Conservation (phyloP, 768 basidiomycete species). For the Pleurotus tuber-regium region DNA sequence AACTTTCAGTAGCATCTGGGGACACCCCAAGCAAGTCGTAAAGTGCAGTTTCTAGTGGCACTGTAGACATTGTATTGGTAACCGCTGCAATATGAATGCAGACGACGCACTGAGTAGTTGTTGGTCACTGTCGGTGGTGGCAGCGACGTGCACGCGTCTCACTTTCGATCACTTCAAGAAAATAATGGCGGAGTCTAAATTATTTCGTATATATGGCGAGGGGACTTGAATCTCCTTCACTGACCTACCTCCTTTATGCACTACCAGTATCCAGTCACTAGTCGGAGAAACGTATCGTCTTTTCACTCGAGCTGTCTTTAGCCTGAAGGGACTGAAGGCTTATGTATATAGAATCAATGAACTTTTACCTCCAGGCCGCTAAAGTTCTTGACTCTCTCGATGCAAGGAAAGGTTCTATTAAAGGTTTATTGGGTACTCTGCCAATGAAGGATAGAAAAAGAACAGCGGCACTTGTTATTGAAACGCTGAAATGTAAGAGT, state of each 20-base stretch:
- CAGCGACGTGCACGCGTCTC: slow-evolving; percentile 5
- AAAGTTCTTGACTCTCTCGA: slow-evolving; percentile 82
- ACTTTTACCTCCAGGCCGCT: slow-evolving; percentile 93
- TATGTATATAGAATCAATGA: slow-evolving; percentile 58
- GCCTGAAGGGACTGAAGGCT: slow-evolving; percentile 18
- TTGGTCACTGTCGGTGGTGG: not conserved
- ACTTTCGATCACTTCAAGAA: slow-evolving; percentile 3
- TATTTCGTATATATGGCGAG: not conserved
- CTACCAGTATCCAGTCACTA: not conserved
- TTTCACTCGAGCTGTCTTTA: slow-evolving; percentile 8
- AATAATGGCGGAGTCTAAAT: slow-evolving; percentile 5
- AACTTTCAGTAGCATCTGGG: slow-evolving; percentile 71
- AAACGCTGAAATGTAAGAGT: slow-evolving; percentile 89
- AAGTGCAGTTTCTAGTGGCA: slow-evolving; percentile 75
- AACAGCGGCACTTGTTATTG: slow-evolving; percentile 84
- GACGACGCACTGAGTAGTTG: slow-evolving; percentile 1
- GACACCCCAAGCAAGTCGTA: slow-evolving; percentile 84
- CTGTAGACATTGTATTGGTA: slow-evolving; percentile 27
- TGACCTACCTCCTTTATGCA: not conserved
- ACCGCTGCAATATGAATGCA: not conserved
- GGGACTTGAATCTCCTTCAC: slow-evolving; percentile 11
- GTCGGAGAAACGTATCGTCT: not conserved
- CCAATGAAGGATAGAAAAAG: slow-evolving; percentile 75
- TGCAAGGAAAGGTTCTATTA: slow-evolving; percentile 89
- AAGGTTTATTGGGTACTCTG: slow-evolving; percentile 72